A percentile compares a stretch with the other conserved stretches of the same genome.
Conservation (phyloP, 1,284 basidiomycete species). For the Cutaneotrichosporon cavernicola region DNA sequence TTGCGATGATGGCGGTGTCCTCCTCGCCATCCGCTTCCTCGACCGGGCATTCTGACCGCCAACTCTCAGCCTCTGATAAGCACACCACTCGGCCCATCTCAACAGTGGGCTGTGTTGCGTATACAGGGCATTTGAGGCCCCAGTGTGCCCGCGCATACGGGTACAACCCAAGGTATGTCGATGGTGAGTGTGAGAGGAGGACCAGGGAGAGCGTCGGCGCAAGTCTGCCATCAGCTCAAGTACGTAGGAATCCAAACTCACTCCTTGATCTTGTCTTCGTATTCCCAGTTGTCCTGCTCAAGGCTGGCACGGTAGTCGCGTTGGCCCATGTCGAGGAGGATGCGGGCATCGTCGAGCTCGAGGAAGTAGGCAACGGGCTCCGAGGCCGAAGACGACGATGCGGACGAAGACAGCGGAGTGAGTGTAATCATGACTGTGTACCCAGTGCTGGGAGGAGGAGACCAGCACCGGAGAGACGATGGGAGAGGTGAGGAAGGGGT, state of each 20-base stretch:
- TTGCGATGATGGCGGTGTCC: constrained; percentile 19
- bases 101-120: constrained; percentile 92
- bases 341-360: constrained; percentile 89
- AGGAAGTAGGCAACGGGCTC: constrained; percentile 67
- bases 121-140: constrained; percentile 87
- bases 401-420: constrained; percentile 81
- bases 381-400: constrained; percentile 62
- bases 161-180: constrained; percentile 83
- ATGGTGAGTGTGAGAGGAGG: constrained; percentile 83
- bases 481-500: not conserved
- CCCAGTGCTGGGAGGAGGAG: not conserved
- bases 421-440: constrained; percentile 74
- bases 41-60: constrained; percentile 69
- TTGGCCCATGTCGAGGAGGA: constrained; percentile 87
- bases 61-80: constrained; percentile 75
- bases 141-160: constrained; percentile 85
- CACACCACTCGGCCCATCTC: constrained; percentile 92
- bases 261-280: constrained; percentile 53
- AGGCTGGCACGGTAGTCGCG: constrained; percentile 46
- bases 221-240: constrained; percentile 59
- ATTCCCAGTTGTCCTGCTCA: constrained; percentile 42
- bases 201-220: constrained; percentile 62
- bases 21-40: constrained; percentile 27
- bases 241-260: constrained; percentile 30
- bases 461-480: not conserved